These are phyloP conservation scores for Colletotrichum sp. DNA, from an alignment of 2,329 filamentous ascomycete genomes.

Conservation along the genomic window DNA sequence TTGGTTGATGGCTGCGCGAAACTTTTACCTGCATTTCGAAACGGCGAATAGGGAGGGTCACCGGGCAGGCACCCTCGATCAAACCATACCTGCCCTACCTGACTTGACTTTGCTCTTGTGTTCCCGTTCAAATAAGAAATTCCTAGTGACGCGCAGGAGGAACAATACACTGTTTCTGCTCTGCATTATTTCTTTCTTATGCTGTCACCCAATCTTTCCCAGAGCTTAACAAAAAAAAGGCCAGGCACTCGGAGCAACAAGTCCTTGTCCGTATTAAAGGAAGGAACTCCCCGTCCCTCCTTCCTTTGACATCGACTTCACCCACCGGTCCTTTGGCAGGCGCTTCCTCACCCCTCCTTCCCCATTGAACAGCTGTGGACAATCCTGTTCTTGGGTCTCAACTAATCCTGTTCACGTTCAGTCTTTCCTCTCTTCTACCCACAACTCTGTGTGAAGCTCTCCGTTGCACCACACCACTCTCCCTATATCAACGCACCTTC, in stretches of 20 bases:
- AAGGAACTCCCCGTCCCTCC: conserved; percentile 4
- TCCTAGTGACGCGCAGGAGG: not conserved
- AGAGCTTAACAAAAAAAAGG: not conserved
- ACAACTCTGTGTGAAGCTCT: not conserved
- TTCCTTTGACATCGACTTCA: conserved; percentile 3
- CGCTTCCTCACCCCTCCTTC: not conserved
- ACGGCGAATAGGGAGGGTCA: conserved; percentile 10
- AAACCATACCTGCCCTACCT: not conserved
- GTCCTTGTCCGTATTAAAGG: conserved; percentile 11
- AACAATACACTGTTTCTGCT: not conserved
- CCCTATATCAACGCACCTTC: not conserved
- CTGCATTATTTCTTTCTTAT: not conserved
- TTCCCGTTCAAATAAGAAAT: not conserved
- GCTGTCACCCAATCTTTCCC: not conserved
- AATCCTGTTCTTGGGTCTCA: not conserved
- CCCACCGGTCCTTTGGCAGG: conserved; percentile 10
- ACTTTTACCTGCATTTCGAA: conserved; percentile 10
- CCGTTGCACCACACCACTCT: not conserved
- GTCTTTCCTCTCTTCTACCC: not conserved
- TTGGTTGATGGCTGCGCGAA: conserved; percentile 12
- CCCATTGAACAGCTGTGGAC: not conserved
- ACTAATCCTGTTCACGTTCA: conserved; percentile 17
- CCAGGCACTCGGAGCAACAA: not conserved
- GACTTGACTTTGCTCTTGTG: not conserved
- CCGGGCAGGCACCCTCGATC: conserved; percentile 1